Conservation (phyloP, 345 rosid genomes). For the Erucastrum elatum region DNA sequence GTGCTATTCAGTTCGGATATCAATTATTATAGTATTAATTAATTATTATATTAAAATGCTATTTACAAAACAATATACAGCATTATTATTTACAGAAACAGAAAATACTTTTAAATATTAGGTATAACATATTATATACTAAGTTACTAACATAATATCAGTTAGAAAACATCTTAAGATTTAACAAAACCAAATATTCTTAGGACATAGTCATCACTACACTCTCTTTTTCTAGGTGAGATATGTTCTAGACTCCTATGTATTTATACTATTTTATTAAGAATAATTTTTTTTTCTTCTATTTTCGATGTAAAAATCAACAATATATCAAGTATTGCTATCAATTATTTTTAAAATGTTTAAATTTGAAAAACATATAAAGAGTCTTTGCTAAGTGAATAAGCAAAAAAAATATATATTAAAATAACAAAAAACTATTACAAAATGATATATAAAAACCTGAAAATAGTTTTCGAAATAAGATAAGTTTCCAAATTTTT, state of each 20-base stretch:
- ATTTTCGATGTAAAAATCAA: background rate
- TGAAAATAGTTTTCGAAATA: too few species aligned
- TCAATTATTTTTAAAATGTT: background rate
- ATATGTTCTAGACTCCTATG: background rate
- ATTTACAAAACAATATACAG: background rate
- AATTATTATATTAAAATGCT: background rate
- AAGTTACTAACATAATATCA: too few species aligned
- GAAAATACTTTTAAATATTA: background rate
- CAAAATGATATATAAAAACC: background rate
- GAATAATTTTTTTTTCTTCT: too few species aligned
- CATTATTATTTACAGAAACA: background rate
- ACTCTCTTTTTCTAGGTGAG: background rate
- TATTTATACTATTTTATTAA: background rate
- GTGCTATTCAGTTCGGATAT: conserved; percentile 21
- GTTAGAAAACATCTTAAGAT: background rate
- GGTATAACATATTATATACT: too few species aligned
- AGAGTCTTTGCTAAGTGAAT: background rate
- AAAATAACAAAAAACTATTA: background rate
- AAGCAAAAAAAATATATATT: background rate
- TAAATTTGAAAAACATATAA: background rate
- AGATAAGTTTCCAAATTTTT: too few species aligned
- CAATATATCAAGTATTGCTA: background rate
- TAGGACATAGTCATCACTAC: background rate
- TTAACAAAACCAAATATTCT: background rate
- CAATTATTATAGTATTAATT: background rate